Evolutionary conservation across 345 rosid genomes (phyloP), one percentile per base, ranked within the genome.

Genomic region (Salix exigua): DNA sequence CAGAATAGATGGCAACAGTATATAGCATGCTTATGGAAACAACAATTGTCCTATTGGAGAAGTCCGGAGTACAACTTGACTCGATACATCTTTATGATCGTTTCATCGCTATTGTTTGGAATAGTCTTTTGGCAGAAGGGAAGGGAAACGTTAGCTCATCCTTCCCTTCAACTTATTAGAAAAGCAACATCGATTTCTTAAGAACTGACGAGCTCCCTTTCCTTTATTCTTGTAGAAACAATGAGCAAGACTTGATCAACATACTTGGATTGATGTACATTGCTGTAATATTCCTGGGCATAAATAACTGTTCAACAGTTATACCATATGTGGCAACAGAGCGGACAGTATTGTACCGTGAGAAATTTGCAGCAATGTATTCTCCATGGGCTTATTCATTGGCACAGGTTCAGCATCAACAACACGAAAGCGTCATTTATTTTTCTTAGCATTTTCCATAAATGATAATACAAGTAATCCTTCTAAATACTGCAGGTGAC

Each of bases 11-110:
- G 85, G 88, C 83, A 64, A 51, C 96, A 88, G 67, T 82, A 89
- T 80, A 82, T 68, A 62, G 77, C 87, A 60, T 91, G 95, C 70
- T 77, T 88, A 1, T 89, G 95, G 93, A 91, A 89, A 76, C 93
- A 85, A 35, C 68, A 84, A 25, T 71, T 82, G 67, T 86, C 96
- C 13, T 89, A 89, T 40, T 91, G 93, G 91, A 85, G 92, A 80
- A 89, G 84, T 71, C 88, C 92, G 11, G 61, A 80, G 3, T 89
- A 85, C 80, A 91, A 89, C 64, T 76, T 89, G 71, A 68, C 71
- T 7, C 88, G 91, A 30, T 44, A 86, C 66, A 3, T 79, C 12
- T 77, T 77, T 71, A 74, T 79, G 63, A 40, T 71, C 46, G 35
- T 40, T 5, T 68, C 82, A 38, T 78, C 86, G 66, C 0, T 89